Evolutionary conservation across 108 stramenopile genomes (phyloP), one percentile per base, ranked within the genome.

Genomic region (Seminavis robusta): DNA sequence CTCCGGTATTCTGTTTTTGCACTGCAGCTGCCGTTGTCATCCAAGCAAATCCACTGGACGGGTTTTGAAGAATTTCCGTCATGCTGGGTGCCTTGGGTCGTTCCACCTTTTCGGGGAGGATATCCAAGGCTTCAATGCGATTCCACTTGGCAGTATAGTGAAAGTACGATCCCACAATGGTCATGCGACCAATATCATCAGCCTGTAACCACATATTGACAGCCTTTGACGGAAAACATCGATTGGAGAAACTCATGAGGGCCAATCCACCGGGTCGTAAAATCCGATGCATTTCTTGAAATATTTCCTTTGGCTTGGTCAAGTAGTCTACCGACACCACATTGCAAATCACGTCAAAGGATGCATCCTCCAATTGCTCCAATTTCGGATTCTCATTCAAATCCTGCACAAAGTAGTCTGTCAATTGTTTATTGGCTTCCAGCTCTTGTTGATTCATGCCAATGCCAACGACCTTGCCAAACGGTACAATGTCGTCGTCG

Each of bases 181-280:
- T 83, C 33, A 85, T 33, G 41, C 81, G 56, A 8, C 66, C 88
- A 48, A 83, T 75, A 53, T 80, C 79, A 76, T 89, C 84, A n/a
- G 78, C 81, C 38, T 81, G 81, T 8, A 90, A 49, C 89, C 89
- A 90, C 79, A 84, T 83, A 3, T 74, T 76, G 25, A 90, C 50
- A 3, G 85, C 89, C 57, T 90, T 90, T n/a, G 85, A 77, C 0
- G 84, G 76, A 59, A 90, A 90, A 39, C 83, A 84, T 51, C 89
- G 69, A 63, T 86, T 84, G 20, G 71, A 73, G 48, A 86, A 86
- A 17, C 65, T 74, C 54, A 86, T 77, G 17, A 90, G 53, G 3
- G 74, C 71, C 8, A 64, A 47, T 19, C 88, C 88, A 32, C 77
- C 76, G 5, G 88, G 88, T 49, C 82, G 66, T 19, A 90, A 33